Base-by-base conservation (phyloP, 2,329 filamentous ascomycete genomes). In the Alternaria triticina region DNA sequence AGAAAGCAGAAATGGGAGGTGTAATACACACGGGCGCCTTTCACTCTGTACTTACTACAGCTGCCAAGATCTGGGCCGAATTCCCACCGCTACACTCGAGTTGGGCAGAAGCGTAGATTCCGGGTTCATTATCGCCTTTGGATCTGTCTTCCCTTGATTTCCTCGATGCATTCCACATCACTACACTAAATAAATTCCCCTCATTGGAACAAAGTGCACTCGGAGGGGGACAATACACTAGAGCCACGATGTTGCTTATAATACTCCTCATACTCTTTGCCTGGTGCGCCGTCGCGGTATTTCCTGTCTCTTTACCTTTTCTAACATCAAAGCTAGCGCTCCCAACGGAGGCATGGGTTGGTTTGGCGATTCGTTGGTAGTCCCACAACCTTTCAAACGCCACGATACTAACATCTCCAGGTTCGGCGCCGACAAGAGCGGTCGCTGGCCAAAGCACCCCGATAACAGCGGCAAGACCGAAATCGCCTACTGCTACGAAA, bases 391-490 rank as follows among this genome's bases (percentile, higher is more conserved):
- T 27, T 4, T 49, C 2, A 12, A 6, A 4, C 15, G 8, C 1
- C 36, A 40, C 15, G 36, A 40, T n/a, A 17, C 3, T 27, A 28
- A 49, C 5, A 49, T 3, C 45, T 23, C 20, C 7, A 57, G 54
- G 44, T 57, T 57, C 6, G 54, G 54, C n/a, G 46, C 28, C 13
- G 44, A 57, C 17, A 49, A 57, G 43, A 47, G 43, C 17, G 54
- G 54, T 36, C 54, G 45, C 25, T 49, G 44, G 54, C 54, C 54
- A 4, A 57, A 36, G 17, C 15, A 49, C 23, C 45, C 45, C 8
- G 47, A 40, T 8, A 17, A 30, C 54, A 17, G 22, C 6, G 54
- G 54, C 27, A 47, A 47, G 25, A 33, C 17, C 6, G 43, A 30
- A 9, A 36, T 57, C 12, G 23, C 43, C 3, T 57, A 57, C 44